A percentile compares a stretch with the other conserved stretches of the same genome.
phyloP scores from a whole-genome alignment of 2,329 filamentous ascomycete genomes.

The Fusarium sp. region DNA sequence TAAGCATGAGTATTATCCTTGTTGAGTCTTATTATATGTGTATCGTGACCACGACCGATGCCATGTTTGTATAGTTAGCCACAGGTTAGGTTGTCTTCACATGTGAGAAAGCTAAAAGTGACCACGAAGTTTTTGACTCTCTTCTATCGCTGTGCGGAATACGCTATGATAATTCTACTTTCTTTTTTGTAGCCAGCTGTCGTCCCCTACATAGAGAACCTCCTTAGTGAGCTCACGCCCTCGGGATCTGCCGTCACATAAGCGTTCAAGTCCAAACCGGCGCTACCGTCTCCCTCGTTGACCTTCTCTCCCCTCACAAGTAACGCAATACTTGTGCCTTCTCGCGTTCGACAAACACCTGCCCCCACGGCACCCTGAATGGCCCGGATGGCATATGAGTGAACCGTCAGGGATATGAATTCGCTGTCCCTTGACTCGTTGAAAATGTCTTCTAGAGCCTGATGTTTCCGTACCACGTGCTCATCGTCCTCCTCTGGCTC shows the following conservation, averaged over 20 bases:
- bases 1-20: too few relatives aligned
- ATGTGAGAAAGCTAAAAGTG: background rate
- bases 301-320: slow-evolving; percentile 61
- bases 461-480: slow-evolving; percentile 59
- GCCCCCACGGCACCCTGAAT: slow-evolving; percentile 59
- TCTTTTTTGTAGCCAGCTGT: background rate
- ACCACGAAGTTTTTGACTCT: background rate
- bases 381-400: slow-evolving; percentile 61
- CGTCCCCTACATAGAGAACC: slow-evolving; percentile 23
- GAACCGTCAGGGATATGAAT: slow-evolving; percentile 64
- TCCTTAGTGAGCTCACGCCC: slow-evolving; percentile 17
- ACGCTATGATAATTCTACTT: background rate
- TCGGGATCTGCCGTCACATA: slow-evolving; percentile 6
- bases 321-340: slow-evolving; percentile 66
- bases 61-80: too few relatives aligned
- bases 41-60: too few relatives aligned
- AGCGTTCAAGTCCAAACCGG: slow-evolving; percentile 5
- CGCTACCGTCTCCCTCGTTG: background rate
- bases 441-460: slow-evolving; percentile 62
- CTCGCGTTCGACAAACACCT: slow-evolving; percentile 61
- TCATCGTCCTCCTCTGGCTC: slow-evolving; percentile 63
- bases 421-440: slow-evolving; percentile 50
- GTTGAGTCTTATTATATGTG: too few relatives aligned
- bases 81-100: too few relatives aligned
- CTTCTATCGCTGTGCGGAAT: background rate